These are phyloP conservation scores for Fusarium nisikadoi DNA, from an alignment of 2,329 filamentous ascomycete genomes.

Conservation along the genomic window DNA sequence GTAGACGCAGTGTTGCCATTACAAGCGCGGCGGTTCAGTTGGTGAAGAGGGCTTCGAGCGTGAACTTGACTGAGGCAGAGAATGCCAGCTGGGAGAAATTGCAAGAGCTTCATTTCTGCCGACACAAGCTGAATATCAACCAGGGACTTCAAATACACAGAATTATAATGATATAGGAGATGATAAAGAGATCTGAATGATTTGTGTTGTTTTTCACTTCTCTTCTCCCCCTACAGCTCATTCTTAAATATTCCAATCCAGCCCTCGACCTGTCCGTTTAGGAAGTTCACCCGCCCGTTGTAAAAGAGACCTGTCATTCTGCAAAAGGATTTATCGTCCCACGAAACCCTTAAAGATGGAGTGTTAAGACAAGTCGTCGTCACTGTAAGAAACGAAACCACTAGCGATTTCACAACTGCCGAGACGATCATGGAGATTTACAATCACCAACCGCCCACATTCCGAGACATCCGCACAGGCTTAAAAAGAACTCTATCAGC, in stretches of 20 bases:
- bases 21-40: not conserved
- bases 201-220: not conserved
- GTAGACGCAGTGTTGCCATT: slow-evolving; percentile 2
- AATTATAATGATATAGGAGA: accelerated
- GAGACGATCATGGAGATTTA: not conserved
- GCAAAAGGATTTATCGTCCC: not conserved
- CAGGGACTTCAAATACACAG: not conserved
- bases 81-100: not conserved
- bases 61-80: not conserved
- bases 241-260: not conserved
- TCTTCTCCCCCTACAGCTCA: accelerated
- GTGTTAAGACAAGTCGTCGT: not conserved
- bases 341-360: not conserved
- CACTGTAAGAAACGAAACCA: not conserved
- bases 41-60: too few species aligned
- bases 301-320: not conserved
- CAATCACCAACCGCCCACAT: not conserved
- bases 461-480: not conserved
- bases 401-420: not conserved
- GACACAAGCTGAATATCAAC: not conserved
- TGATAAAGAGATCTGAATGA: accelerated
- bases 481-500: not conserved
- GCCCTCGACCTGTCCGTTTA: not conserved
- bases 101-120: not conserved
- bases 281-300: not conserved